phyloP scores from a whole-genome alignment of 345 rosid species.

The Geranium brycei region DNA sequence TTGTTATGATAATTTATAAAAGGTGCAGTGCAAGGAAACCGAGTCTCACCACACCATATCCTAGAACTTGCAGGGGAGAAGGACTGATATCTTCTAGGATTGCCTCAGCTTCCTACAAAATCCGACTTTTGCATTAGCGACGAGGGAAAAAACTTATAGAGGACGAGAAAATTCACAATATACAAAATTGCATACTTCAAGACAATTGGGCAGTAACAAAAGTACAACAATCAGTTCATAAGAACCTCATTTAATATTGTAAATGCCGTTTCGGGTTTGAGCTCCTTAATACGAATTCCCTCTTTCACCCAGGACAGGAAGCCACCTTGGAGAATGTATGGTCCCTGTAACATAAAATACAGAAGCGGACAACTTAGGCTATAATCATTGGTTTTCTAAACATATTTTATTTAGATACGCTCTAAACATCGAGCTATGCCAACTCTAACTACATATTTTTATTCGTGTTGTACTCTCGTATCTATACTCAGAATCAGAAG shows the following conservation, averaged over 20 bases:
- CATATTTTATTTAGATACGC: no score
- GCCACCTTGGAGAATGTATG: constrained; percentile 80
- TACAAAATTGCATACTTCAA: not conserved
- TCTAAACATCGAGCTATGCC: no score
- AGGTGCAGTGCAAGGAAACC: not conserved
- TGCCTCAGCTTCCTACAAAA: no score
- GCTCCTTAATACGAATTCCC: constrained; percentile 70
- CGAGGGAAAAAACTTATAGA: not conserved
- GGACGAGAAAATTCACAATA: not conserved
- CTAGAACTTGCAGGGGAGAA: not conserved
- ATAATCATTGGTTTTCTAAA: not conserved
- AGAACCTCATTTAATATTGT: constrained; percentile 73
- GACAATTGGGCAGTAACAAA: constrained; percentile 2
- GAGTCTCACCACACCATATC: not conserved
- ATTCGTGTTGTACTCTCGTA: not conserved
- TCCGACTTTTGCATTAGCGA: not conserved
- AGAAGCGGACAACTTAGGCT: not conserved
- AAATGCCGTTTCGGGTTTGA: constrained; percentile 66
- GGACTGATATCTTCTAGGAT: not conserved
- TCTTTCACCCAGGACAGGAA: constrained; percentile 68
- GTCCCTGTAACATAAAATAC: constrained; percentile 33
- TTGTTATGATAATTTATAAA: no score
- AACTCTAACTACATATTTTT: no score
- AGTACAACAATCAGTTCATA: not conserved
- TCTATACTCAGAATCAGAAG: not conserved